Percentiles rank a stretch among this genome's conserved stretches.
Evolutionary conservation across 2,329 filamentous ascomycete species (phyloP).

Genomic region (Aspergillus proliferans): DNA sequence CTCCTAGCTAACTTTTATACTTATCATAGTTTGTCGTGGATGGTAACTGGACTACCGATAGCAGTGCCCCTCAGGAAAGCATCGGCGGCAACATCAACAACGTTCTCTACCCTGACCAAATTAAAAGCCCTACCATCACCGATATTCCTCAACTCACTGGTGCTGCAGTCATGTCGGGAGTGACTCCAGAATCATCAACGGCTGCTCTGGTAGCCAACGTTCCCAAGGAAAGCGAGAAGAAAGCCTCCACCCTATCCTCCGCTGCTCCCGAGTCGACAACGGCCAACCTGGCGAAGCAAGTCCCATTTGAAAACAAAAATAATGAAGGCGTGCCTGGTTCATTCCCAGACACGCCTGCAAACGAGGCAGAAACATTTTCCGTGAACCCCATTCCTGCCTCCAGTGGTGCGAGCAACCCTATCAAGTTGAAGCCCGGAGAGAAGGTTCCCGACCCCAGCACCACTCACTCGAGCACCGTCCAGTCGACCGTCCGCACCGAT

Average conservation of each 20-base stretch:
- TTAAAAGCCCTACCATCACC: constrained; percentile 35
- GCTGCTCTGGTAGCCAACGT: constrained; percentile 44
- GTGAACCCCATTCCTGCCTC: constrained; percentile 57
- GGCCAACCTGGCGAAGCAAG: constrained; percentile 60
- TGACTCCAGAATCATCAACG: constrained; percentile 65
- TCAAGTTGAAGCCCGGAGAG: constrained; percentile 73
- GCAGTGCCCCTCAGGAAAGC: constrained; percentile 70
- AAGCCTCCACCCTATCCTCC: constrained; percentile 54
- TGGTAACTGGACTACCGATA: constrained; percentile 80
- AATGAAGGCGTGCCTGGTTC: constrained; percentile 51
- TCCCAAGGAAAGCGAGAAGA: constrained; percentile 24
- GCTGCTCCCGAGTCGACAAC: constrained; percentile 64
- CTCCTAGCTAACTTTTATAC: constrained; percentile 2
- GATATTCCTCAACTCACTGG: constrained; percentile 9
- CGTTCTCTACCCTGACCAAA: constrained; percentile 70
- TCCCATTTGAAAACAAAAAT: constrained; percentile 52
- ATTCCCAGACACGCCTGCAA: constrained; percentile 66
- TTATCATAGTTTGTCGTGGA: constrained; percentile 82
- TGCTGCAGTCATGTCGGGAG: constrained; percentile 49
- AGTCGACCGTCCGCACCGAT: constrained; percentile 61
- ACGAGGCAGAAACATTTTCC: constrained; percentile 39
- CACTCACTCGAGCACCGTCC: constrained; percentile 64
- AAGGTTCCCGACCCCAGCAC: constrained; percentile 64
- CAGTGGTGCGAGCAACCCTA: constrained; percentile 64
- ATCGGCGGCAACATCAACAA: constrained; percentile 89